These are phyloP conservation scores for Serendipita indica DNA, from an alignment of 768 basidiomycete species.

Conservation along the genomic window DNA sequence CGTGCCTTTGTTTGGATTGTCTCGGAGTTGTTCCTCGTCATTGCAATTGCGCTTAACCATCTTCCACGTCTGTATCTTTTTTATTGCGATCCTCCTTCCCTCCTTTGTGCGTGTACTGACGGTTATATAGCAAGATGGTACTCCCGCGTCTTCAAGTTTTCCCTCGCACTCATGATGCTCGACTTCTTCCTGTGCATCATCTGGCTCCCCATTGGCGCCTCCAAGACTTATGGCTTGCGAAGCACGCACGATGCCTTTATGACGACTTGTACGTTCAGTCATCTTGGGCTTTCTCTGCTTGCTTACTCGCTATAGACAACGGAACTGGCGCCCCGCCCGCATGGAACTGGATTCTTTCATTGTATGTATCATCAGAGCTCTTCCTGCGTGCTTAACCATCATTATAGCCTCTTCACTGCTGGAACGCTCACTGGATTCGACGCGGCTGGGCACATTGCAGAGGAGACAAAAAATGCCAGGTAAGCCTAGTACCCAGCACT, in stretches of 20 bases:
- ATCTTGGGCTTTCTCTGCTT: background rate
- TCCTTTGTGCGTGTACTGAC: background rate
- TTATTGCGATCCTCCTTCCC: background rate
- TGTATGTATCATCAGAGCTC: constrained; percentile 34
- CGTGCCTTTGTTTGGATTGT: constrained; percentile 73
- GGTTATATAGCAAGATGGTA: constrained; percentile 29
- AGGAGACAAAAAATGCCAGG: constrained; percentile 76
- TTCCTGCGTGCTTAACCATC: background rate
- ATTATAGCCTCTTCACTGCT: constrained; percentile 59
- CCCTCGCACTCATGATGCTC: constrained; percentile 58
- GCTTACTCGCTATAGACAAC: constrained; percentile 37
- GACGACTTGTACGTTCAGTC: constrained; percentile 42
- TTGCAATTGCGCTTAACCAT: constrained; percentile 72
- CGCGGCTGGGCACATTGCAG: constrained; percentile 74
- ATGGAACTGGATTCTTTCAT: constrained; percentile 87
- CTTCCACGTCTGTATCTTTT: constrained; percentile 43
- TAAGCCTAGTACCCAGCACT: constrained; percentile 17
- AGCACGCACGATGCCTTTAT: constrained; percentile 73
- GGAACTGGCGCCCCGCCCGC: constrained; percentile 74
- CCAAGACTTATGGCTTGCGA: constrained; percentile 78
- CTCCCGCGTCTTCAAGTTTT: constrained; percentile 62
- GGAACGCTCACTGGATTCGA: constrained; percentile 87
- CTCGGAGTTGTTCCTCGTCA: constrained; percentile 53
- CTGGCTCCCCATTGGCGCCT: constrained; percentile 87
- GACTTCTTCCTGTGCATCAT: constrained; percentile 81